Evolutionary conservation across 257 asterid species (phyloP), one percentile per base, ranked within the genome.

Genomic region (Anisodus acutangulus): DNA sequence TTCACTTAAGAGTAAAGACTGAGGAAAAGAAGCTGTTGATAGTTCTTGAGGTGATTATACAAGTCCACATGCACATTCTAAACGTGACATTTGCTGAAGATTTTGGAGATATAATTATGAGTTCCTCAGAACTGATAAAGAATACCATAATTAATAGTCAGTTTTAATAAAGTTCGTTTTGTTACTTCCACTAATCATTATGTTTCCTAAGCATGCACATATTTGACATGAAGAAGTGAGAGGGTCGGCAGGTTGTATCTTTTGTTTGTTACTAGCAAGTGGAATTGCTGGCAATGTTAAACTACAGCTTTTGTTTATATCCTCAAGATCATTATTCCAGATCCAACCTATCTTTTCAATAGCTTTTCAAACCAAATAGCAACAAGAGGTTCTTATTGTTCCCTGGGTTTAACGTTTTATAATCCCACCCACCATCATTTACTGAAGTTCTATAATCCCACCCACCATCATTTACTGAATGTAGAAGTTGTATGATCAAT

Each of bases 11-110:
- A 13, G 49, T 74, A 49, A 74, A 49, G 60, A 49, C 60, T 11
- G 80, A 11, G 43, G 60, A 22, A 47, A 74, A 49, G 11, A 47
- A 19, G 19, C 35, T 62, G 37, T 47, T 74, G 80, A 22, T 74
- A 74, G 19, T 19, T 74, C 39, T 74, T 74, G 80, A 74, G 80
- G 60, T 76, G 81, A 35, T 51, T 76, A 71, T n/a, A 53, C 81
- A 51, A 76, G 62, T 76, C 41, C 26, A 76, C 43, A 15, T 22
- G 80, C 81, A 51, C 62, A 13, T 71, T 22, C 17, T 45, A 71
- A 71, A 35, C 9, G 17, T 70, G 55, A 43, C 57, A 70, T 70
- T 9, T n/a, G 63, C 63, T 76, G 62, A 76, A 76, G 47, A 51
- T 51, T 68, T 49, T 76, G 60, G 39, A 45, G 59, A 26, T 26